Base-by-base conservation (phyloP, 2,329 filamentous ascomycete genomes). In the Aureobasidium sp. region DNA sequence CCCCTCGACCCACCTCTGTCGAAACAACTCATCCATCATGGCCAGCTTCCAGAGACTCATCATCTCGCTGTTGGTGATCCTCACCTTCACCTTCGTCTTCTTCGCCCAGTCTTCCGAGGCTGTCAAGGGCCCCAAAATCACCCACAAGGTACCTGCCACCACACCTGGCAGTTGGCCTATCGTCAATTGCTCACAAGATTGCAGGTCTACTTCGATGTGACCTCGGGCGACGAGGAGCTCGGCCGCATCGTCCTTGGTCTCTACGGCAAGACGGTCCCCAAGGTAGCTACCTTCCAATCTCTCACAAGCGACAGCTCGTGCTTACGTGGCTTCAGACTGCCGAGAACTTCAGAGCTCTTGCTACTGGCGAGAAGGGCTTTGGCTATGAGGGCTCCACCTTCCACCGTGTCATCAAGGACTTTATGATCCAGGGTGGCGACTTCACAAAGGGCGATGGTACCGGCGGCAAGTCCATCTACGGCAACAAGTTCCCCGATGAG, bases 341-440 rank as follows among this genome's bases (percentile, higher is more conserved):
- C 56, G 81, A 85, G 73, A 88, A 88, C 78, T 88, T 85, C 78
- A 83, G 86, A 64, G 84, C 85, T 67, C 79, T 94, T 59, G 85
- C 86, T 62, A 91, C 87, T 59, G 87, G 87, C 68, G 85, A 91
- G 79, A 88, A 90, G 77, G 88, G 86, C 65, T 90, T 83, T 66
- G 88, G 88, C 59, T 94, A 90, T 68, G 76, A 88, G 72, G 86
- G 82, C 58, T 90, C 86, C 48, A 78, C 72, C 66, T 94, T 94
- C 83, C 88, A 94, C 79, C 87, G 88, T 70, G 86, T 93, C 68
- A 93, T 93, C 79, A 87, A 88, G 77, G 70, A 84, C 62, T 93
- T 93, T 75, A 93, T 93, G 88, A 90, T 93, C 70, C 88, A 91
- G 77, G 88, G 88, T 63, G 88, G 87, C 70, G 87, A 93, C 76